Evolutionary conservation across 495 filamentous ascomycete genomes (phyloP).

Genomic region (Thermochaetoides thermophila): DNA sequence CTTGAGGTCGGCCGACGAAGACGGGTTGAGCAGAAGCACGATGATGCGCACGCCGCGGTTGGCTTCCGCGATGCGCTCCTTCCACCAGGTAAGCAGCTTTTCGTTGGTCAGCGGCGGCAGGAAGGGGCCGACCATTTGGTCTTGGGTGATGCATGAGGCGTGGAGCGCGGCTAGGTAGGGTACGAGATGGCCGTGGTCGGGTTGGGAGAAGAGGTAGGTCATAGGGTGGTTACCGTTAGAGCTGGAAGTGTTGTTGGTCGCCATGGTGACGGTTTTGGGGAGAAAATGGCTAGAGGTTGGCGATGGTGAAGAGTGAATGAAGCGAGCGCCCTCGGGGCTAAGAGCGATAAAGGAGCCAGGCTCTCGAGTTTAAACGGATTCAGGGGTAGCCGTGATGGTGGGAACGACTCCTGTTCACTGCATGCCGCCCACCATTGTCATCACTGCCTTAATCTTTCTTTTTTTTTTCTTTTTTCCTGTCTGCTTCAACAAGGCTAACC

Average conservation of each 20-base stretch:
- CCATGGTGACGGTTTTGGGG: not conserved
- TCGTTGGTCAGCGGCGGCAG: conserved; percentile 24
- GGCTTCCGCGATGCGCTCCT: conserved; percentile 22
- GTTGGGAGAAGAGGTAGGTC: conserved; percentile 20
- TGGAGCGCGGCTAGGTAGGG: conserved; percentile 28
- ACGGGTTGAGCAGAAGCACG: conserved; percentile 12
- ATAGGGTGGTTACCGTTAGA: not conserved
- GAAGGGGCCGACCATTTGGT: conserved; percentile 25
- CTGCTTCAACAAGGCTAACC: too few relatives aligned
- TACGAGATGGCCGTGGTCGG: conserved; percentile 19
- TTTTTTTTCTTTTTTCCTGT: too few relatives aligned
- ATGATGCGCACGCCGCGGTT: conserved; percentile 19
- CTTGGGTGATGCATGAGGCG: conserved; percentile 23
- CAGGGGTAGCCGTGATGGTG: too few relatives aligned
- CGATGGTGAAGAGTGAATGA: too few relatives aligned
- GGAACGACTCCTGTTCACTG: too few relatives aligned
- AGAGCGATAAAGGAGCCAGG: too few relatives aligned
- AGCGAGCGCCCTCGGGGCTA: too few relatives aligned
- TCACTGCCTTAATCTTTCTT: too few relatives aligned
- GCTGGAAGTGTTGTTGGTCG: not conserved
- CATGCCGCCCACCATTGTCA: too few relatives aligned
- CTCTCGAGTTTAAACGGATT: too few relatives aligned
- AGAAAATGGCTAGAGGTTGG: not conserved
- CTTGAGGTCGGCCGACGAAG: conserved; percentile 11
- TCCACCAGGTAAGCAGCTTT: conserved; percentile 27